phyloP scores from a whole-genome alignment of 2,329 filamentous ascomycete genomes.

The Pseudopyrenochaeta lycopersici region DNA sequence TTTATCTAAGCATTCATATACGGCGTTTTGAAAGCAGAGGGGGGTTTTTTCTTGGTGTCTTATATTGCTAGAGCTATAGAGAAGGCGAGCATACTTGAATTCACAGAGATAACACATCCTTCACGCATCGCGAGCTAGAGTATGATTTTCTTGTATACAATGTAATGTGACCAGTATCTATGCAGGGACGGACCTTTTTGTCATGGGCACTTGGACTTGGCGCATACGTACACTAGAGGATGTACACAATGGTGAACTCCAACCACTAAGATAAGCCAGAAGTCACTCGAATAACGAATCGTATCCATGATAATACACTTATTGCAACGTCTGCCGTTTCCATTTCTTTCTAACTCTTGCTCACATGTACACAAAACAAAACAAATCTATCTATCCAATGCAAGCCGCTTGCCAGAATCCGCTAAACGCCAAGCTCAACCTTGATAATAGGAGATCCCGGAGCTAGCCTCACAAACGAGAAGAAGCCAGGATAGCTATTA shows the following conservation, averaged over 20 bases:
- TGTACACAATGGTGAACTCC: too few species aligned
- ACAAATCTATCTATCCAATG: background rate
- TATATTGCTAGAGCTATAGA: background rate
- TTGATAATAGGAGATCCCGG: constrained; percentile 7
- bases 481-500: background rate
- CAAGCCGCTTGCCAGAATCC: background rate
- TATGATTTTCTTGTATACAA: too few species aligned
- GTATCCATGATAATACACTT: too few species aligned
- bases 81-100: background rate
- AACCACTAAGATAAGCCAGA: too few species aligned
- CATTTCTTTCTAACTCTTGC: background rate
- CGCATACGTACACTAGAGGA: too few species aligned
- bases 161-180: too few species aligned
- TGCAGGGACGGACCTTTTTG: too few species aligned
- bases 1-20: background rate
- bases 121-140: too few species aligned
- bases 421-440: constrained; percentile 17
- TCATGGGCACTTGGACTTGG: too few species aligned
- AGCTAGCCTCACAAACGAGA: background rate
- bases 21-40: background rate
- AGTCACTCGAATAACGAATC: too few species aligned
- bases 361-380: background rate
- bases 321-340: background rate
- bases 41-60: too few species aligned
- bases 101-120: too few species aligned